Percentiles rank a stretch among this genome's conserved stretches.
Evolutionary conservation across 2,329 filamentous ascomycete genomes (phyloP).

Genomic region (Paraphaeosphaeria sporulosa): DNA sequence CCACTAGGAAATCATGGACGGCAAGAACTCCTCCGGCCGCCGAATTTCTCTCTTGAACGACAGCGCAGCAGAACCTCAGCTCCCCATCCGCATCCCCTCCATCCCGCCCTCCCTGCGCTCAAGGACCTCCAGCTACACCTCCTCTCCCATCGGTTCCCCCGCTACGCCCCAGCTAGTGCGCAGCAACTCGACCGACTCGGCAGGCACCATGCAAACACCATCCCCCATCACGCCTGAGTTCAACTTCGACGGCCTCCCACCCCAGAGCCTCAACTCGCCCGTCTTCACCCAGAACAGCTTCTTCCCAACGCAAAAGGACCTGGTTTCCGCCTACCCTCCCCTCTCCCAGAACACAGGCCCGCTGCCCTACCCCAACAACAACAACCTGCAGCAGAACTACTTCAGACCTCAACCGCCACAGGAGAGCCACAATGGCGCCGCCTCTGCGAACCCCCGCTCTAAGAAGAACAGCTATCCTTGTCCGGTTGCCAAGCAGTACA

Average conservation of each 20-base stretch:
- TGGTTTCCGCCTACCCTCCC: slow-evolving; percentile 34
- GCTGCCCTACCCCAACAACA: slow-evolving; percentile 30
- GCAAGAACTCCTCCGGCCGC: slow-evolving; percentile 59
- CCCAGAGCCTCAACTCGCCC: slow-evolving; percentile 35
- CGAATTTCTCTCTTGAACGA: slow-evolving; percentile 61
- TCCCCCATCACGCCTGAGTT: slow-evolving; percentile 58
- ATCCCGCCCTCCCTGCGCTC: slow-evolving; percentile 48
- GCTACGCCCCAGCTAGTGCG: slow-evolving; percentile 56
- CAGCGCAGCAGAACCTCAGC: slow-evolving; percentile 45
- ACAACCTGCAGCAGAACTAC: slow-evolving; percentile 29
- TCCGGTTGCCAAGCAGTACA: slow-evolving; percentile 73
- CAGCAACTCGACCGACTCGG: slow-evolving; percentile 57
- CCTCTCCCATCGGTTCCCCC: slow-evolving; percentile 56
- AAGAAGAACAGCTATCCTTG: slow-evolving; percentile 77
- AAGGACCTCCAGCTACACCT: slow-evolving; percentile 53
- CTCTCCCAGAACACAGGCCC: slow-evolving; percentile 32
- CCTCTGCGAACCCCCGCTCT: slow-evolving; percentile 46
- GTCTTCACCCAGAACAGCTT: slow-evolving; percentile 38
- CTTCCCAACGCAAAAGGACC: slow-evolving; percentile 38
- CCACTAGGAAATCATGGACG: slow-evolving; percentile 55
- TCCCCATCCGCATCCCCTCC: slow-evolving; percentile 45
- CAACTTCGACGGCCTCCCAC: slow-evolving; percentile 30
- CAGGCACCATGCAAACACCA: slow-evolving; percentile 50
- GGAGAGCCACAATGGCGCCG: slow-evolving; percentile 18
- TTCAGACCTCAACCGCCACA: slow-evolving; percentile 21